A percentile compares a stretch with the other conserved stretches of the same genome.
These are phyloP conservation scores for Elaphomyces granulatus DNA, from an alignment of 495 filamentous ascomycete species.

Conservation along the genomic window DNA sequence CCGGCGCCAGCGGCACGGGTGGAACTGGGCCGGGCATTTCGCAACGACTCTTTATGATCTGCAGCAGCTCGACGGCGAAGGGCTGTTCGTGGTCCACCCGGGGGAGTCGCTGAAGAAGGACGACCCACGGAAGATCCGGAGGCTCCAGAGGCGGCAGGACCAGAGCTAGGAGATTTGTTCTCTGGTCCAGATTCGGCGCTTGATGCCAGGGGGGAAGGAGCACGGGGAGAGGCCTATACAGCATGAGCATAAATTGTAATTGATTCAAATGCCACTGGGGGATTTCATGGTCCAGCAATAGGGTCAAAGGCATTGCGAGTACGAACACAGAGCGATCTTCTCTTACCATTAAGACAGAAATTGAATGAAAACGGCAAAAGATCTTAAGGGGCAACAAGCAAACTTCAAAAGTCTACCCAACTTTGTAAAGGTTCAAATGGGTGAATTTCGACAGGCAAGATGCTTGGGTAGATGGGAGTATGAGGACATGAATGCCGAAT, in stretches of 20 bases:
- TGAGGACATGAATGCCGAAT: too few relatives aligned
- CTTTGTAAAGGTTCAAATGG: too few relatives aligned
- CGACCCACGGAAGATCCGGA: conserved; percentile 55
- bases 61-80: conserved; percentile 88
- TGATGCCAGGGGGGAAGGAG: conserved; percentile 35
- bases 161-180: conserved; percentile 52
- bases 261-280: too few relatives aligned
- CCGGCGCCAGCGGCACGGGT: conserved; percentile 89
- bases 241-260: too few relatives aligned
- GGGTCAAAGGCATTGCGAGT: conserved; percentile 10
- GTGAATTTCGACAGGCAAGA: too few relatives aligned
- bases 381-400: too few relatives aligned
- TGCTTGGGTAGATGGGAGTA: too few relatives aligned
- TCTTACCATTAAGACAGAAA: conserved; percentile 27
- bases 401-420: too few relatives aligned
- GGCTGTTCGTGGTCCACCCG: conserved; percentile 89
- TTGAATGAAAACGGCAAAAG: conserved; percentile 7
- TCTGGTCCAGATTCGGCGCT: conserved; percentile 36
- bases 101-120: conserved; percentile 71
- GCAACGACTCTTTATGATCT: conserved; percentile 86
- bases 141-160: conserved; percentile 43
- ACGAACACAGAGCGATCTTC: neutral
- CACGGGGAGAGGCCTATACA: conserved; percentile 31
- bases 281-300: too few relatives aligned
- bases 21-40: conserved; percentile 78